Evolutionary conservation across 2,329 filamentous ascomycete species (phyloP).

Genomic region (Colletotrichum godetiae): DNA sequence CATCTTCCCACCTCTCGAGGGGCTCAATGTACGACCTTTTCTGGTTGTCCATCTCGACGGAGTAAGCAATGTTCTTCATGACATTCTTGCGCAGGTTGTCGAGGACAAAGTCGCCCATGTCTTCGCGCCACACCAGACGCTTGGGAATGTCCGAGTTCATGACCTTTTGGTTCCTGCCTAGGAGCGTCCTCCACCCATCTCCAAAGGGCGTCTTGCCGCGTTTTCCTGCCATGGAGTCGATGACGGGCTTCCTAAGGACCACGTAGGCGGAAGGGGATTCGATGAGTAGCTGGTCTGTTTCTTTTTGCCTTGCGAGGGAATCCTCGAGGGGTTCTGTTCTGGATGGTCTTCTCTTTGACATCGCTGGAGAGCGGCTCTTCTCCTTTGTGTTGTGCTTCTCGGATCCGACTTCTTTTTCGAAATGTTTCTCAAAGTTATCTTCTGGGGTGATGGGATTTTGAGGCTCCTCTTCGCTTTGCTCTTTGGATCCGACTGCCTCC

Average conservation of each 20-base stretch:
- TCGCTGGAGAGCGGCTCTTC: too few relatives aligned
- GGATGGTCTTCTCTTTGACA: neutral
- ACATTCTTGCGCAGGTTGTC: constrained; percentile 60
- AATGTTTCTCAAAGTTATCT: too few relatives aligned
- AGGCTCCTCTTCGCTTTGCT: too few relatives aligned
- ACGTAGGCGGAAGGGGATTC: constrained; percentile 6
- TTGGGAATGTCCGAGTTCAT: constrained; percentile 16
- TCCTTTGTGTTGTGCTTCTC: neutral
- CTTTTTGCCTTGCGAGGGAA: neutral
- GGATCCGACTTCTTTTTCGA: too few relatives aligned
- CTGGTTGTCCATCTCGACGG: constrained; percentile 45
- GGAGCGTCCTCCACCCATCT: constrained; percentile 31
- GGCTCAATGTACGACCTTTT: constrained; percentile 54
- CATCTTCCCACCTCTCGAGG: constrained; percentile 57
- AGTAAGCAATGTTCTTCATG: constrained; percentile 56
- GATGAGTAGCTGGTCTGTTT: neutral
- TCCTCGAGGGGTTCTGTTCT: neutral
- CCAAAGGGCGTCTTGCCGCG: constrained; percentile 10
- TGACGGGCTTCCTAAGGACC: constrained; percentile 31
- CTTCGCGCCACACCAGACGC: constrained; percentile 57
- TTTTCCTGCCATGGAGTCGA: constrained; percentile 38
- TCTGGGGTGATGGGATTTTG: too few relatives aligned
- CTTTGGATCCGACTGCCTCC: too few relatives aligned
- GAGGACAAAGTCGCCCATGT: constrained; percentile 67
- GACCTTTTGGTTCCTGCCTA: constrained; percentile 10